Percentiles rank a stretch among this genome's conserved stretches.
These are phyloP conservation scores for Cladosporium sp. DNA, from an alignment of 2,329 filamentous ascomycete genomes.

Conservation along the genomic window DNA sequence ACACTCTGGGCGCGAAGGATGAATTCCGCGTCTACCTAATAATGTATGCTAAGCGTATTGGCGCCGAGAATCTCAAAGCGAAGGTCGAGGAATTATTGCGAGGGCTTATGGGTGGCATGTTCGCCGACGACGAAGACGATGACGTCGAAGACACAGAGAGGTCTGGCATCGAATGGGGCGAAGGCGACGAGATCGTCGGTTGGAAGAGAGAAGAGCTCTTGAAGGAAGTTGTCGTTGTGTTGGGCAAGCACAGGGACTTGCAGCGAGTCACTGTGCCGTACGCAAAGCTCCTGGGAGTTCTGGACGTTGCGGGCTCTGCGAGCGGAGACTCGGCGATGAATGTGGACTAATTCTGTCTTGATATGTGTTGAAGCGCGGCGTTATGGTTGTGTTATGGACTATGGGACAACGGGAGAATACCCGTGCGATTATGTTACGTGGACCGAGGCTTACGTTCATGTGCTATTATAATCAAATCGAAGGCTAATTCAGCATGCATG, in stretches of 20 bases:
- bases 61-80: constrained; percentile 76
- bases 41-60: constrained; percentile 96
- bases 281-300: constrained; percentile 70
- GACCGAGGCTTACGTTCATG: background rate
- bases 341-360: background rate
- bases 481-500: background rate
- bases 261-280: constrained; percentile 95
- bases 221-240: constrained; percentile 84
- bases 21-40: constrained; percentile 94
- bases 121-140: constrained; percentile 57
- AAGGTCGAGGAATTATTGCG: constrained; percentile 93
- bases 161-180: constrained; percentile 59
- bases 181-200: constrained; percentile 73
- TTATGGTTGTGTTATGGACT: background rate
- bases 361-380: constrained; percentile 8
- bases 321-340: constrained; percentile 5
- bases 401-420: background rate
- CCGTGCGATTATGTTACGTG: background rate
- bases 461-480: background rate
- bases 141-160: constrained; percentile 39
- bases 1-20: constrained; percentile 78
- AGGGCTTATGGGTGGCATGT: constrained; percentile 69
- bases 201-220: constrained; percentile 86
- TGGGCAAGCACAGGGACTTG: constrained; percentile 96
- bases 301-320: constrained; percentile 24